Evolutionary conservation across 2,329 filamentous ascomycete genomes (phyloP).

Genomic region (Colletotrichum lupini): DNA sequence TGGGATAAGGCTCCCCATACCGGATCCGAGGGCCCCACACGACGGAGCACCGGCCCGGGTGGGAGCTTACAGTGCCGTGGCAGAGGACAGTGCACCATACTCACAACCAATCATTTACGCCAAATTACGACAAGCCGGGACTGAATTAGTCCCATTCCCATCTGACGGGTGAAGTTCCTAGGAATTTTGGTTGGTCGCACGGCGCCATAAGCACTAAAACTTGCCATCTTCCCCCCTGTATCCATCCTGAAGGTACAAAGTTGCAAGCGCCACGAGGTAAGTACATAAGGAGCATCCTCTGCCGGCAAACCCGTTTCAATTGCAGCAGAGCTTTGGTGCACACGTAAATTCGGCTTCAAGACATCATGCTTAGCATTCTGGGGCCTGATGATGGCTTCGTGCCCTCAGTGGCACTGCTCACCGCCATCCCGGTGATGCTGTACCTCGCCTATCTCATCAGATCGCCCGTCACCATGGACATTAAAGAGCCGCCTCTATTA

Average conservation of each 20-base stretch:
- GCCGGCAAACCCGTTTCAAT: too few relatives aligned
- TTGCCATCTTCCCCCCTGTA: neutral
- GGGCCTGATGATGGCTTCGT: neutral
- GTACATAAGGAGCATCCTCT: neutral
- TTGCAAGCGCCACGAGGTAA: neutral
- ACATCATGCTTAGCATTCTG: neutral
- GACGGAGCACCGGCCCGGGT: neutral
- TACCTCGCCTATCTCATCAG: neutral
- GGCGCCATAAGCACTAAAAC: neutral
- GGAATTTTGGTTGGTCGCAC: too few relatives aligned
- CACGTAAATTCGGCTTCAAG: neutral
- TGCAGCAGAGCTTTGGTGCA: too few relatives aligned
- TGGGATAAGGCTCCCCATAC: neutral
- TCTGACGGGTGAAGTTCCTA: too few relatives aligned
- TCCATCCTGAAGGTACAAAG: neutral
- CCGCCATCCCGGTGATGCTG: neutral
- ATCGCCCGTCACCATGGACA: constrained; percentile 35
- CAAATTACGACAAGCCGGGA: neutral
- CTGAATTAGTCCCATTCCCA: neutral
- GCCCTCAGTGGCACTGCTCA: neutral
- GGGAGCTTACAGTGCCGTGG: neutral
- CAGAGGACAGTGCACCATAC: neutral
- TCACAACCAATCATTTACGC: neutral
- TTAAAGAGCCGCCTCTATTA: constrained; percentile 55
- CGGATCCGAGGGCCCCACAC: neutral